These are phyloP conservation scores for Neonothopanus nambi DNA, from an alignment of 1,284 basidiomycete species.

Conservation along the genomic window DNA sequence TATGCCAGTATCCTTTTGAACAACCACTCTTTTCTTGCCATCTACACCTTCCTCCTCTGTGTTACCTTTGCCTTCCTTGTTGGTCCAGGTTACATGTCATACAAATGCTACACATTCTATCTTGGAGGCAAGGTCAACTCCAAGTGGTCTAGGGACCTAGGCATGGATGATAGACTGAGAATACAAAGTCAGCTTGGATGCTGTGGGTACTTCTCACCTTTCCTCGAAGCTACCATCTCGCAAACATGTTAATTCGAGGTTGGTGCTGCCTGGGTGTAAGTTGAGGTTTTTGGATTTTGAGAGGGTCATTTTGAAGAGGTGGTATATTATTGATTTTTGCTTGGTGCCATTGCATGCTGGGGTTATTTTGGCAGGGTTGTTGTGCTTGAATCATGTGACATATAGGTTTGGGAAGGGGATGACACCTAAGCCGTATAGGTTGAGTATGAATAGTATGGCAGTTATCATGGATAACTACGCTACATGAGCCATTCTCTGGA, in stretches of 20 bases:
- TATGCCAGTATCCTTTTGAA: constrained; percentile 73
- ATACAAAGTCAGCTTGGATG: constrained; percentile 67
- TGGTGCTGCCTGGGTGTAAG: constrained; percentile 67
- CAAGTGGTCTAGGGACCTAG: constrained; percentile 65
- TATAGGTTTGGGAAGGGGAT: constrained; percentile 79
- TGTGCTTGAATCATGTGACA: constrained; percentile 75
- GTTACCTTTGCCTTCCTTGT: constrained; percentile 61
- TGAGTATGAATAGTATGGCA: constrained; percentile 64
- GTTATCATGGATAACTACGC: constrained; percentile 76
- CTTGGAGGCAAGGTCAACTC: constrained; percentile 73
- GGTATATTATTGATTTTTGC: constrained; percentile 58
- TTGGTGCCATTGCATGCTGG: constrained; percentile 58
- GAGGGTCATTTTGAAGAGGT: constrained; percentile 47
- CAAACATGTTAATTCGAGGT: constrained; percentile 66
- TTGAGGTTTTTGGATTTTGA: constrained; percentile 54
- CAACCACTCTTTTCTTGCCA: constrained; percentile 67
- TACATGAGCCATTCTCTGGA: constrained; percentile 39
- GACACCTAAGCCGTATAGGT: constrained; percentile 71
- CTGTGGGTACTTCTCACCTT: constrained; percentile 73
- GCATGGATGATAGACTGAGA: constrained; percentile 50
- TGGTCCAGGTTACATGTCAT: constrained; percentile 70
- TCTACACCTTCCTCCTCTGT: constrained; percentile 67
- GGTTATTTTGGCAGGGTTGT: constrained; percentile 53
- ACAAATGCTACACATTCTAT: constrained; percentile 67
- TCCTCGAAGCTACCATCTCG: constrained; percentile 65